Evolutionary conservation across 2,329 filamentous ascomycete genomes (phyloP).

Genomic region (Aspergillus sp.): DNA sequence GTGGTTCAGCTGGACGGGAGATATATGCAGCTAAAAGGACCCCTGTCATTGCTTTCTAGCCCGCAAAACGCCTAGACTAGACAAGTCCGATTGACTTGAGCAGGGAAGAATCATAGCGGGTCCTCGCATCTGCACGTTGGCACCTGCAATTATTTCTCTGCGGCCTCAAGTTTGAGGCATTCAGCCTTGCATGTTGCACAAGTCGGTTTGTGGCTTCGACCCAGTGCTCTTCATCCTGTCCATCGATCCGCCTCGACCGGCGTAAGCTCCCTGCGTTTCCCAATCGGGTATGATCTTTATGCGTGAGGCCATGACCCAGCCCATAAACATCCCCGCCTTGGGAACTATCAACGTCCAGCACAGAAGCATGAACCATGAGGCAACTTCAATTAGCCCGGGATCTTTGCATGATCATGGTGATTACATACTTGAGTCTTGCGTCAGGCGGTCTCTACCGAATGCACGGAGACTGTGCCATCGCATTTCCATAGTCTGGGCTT

Average conservation of each 20-base stretch:
- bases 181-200: constrained; percentile 9
- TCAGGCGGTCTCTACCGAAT: constrained; percentile 14
- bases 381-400: constrained; percentile 3
- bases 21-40: constrained; percentile 34
- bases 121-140: constrained; percentile 29
- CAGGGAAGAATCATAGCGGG: constrained; percentile 20
- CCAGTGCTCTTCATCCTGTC: background rate
- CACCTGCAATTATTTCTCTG: constrained; percentile 21
- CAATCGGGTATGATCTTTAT: background rate
- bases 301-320: background rate
- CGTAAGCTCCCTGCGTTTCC: background rate
- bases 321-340: constrained; percentile 5
- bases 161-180: constrained; percentile 9
- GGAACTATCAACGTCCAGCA: background rate
- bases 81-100: constrained; percentile 15
- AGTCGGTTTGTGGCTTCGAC: constrained; percentile 3
- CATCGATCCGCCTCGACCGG: background rate
- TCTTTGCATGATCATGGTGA: constrained; percentile 6
- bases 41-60: constrained; percentile 20
- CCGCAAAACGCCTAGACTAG: constrained; percentile 13
- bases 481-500: constrained; percentile 12
- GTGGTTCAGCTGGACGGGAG: constrained; percentile 19
- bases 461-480: constrained; percentile 19
- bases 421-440: constrained; percentile 2
- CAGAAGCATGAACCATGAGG: background rate